phyloP scores from a whole-genome alignment of 139 green algal species.

The Chlamydomonas sp. region DNA sequence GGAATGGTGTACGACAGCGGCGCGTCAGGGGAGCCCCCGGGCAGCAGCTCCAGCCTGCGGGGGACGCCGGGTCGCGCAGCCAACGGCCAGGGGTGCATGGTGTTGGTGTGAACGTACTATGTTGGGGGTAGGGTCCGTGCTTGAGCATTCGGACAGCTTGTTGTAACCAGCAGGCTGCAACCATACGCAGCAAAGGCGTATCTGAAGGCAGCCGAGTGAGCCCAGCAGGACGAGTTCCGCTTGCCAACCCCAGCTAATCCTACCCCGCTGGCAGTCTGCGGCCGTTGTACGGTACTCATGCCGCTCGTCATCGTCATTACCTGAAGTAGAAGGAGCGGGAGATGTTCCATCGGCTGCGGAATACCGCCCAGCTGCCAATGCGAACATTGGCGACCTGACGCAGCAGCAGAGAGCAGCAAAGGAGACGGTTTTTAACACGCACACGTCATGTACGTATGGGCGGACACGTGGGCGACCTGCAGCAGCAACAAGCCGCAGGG shows the following conservation, averaged over 20 bases:
- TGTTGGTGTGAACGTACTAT: too few relatives aligned
- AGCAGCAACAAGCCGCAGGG: too few relatives aligned
- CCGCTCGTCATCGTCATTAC: background rate
- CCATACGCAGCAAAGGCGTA: too few relatives aligned
- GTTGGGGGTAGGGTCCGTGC: too few relatives aligned
- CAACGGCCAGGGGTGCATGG: too few relatives aligned
- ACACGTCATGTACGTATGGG: background rate
- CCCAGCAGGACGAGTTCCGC: too few relatives aligned
- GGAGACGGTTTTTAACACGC: too few relatives aligned
- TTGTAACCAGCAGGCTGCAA: too few relatives aligned
- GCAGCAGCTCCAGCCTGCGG: conserved; percentile 31
- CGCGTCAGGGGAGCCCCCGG: background rate
- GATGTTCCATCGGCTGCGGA: conserved; percentile 20
- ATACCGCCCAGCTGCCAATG: conserved; percentile 25
- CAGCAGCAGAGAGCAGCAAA: background rate
- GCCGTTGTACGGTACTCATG: background rate
- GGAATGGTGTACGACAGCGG: conserved; percentile 16
- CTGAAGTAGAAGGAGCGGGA: conserved; percentile 35
- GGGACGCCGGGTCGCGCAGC: background rate
- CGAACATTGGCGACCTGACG: conserved; percentile 29
- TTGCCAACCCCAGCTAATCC: too few relatives aligned
- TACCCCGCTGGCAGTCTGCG: too few relatives aligned
- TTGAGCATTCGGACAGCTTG: too few relatives aligned
- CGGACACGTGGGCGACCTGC: background rate
- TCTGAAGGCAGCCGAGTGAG: too few relatives aligned